These are phyloP conservation scores for Aurantiochytrium sp. DNA, from an alignment of 108 stramenopile species.

Conservation along the genomic window DNA sequence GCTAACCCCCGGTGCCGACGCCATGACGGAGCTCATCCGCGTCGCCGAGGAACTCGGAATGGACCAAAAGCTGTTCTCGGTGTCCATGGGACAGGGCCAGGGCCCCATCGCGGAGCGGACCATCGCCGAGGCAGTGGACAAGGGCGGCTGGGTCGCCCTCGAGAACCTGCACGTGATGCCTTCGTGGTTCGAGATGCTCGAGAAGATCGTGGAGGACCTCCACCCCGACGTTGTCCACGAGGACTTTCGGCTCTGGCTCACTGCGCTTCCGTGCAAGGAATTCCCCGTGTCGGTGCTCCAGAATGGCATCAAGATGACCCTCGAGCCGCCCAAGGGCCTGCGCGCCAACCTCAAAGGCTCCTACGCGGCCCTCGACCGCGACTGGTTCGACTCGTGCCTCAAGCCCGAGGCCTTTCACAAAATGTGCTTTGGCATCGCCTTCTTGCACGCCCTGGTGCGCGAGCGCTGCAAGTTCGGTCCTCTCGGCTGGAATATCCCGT, in stretches of 20 bases:
- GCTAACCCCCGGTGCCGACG: slow-evolving; percentile 60
- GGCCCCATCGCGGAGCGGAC: slow-evolving; percentile 44
- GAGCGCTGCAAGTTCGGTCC: slow-evolving; percentile 64
- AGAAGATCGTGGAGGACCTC: slow-evolving; percentile 59
- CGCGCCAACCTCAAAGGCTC: slow-evolving; percentile 57
- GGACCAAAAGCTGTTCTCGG: slow-evolving; percentile 42
- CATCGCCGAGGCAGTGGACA: slow-evolving; percentile 48
- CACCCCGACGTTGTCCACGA: slow-evolving; percentile 48
- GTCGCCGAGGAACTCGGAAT: slow-evolving; percentile 57
- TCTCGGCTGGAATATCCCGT: slow-evolving; percentile 69
- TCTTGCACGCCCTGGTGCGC: slow-evolving; percentile 61
- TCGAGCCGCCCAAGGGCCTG: slow-evolving; percentile 67
- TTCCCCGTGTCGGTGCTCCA: slow-evolving; percentile 65
- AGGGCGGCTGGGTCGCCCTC: slow-evolving; percentile 62
- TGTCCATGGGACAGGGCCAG: slow-evolving; percentile 61
- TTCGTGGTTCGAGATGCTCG: slow-evolving; percentile 63
- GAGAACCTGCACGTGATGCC: slow-evolving; percentile 63
- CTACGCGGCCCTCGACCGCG: slow-evolving; percentile 46
- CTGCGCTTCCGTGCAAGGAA: slow-evolving; percentile 53
- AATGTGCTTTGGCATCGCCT: slow-evolving; percentile 61
- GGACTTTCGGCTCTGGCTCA: slow-evolving; percentile 65
- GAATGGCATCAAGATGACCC: slow-evolving; percentile 66
- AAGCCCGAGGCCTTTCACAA: slow-evolving; percentile 53
- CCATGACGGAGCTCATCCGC: slow-evolving; percentile 59
- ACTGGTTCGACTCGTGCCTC: slow-evolving; percentile 44